These are phyloP conservation scores for Syncephalastrum contaminatum DNA, from an alignment of 371 early-diverging fungal genomes.

Conservation along the genomic window DNA sequence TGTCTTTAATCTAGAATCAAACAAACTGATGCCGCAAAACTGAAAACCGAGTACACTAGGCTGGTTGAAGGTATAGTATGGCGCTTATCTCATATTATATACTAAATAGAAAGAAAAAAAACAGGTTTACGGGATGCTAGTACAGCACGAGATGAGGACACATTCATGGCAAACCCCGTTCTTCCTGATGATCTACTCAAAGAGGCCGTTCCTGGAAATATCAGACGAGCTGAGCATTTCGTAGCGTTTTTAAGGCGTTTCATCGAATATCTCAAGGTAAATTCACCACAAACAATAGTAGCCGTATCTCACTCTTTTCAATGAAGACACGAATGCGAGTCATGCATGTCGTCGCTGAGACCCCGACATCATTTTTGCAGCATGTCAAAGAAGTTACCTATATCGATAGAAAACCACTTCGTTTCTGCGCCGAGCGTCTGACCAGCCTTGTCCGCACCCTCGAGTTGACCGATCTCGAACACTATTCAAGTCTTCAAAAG, in stretches of 20 bases:
- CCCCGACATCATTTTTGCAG: slow-evolving; percentile 89
- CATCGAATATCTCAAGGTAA: slow-evolving; percentile 96
- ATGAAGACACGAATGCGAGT: slow-evolving; percentile 94
- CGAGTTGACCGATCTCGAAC: slow-evolving; percentile 89
- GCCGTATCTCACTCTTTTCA: not conserved
- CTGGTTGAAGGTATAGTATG: slow-evolving; percentile 73
- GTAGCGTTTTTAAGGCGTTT: slow-evolving; percentile 95
- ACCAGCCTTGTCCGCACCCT: slow-evolving; percentile 87
- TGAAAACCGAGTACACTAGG: slow-evolving; percentile 85
- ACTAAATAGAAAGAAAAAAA: slow-evolving; percentile 7
- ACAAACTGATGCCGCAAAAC: slow-evolving; percentile 79
- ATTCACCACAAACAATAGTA: not conserved
- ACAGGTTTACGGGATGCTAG: slow-evolving; percentile 75
- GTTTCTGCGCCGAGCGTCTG: slow-evolving; percentile 94
- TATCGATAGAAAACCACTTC: slow-evolving; percentile 92
- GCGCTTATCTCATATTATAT: not conserved
- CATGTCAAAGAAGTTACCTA: slow-evolving; percentile 92
- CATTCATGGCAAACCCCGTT: slow-evolving; percentile 79
- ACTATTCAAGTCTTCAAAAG: slow-evolving; percentile 79
- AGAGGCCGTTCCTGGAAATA: slow-evolving; percentile 98
- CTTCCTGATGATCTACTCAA: slow-evolving; percentile 91
- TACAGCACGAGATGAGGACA: slow-evolving; percentile 71
- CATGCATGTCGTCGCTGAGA: slow-evolving; percentile 97
- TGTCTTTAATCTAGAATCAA: slow-evolving; percentile 61
- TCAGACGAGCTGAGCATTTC: slow-evolving; percentile 98